Evolutionary conservation across 805 yeast species (phyloP).

Genomic region (Kregervanrija pseudodelftensis): DNA sequence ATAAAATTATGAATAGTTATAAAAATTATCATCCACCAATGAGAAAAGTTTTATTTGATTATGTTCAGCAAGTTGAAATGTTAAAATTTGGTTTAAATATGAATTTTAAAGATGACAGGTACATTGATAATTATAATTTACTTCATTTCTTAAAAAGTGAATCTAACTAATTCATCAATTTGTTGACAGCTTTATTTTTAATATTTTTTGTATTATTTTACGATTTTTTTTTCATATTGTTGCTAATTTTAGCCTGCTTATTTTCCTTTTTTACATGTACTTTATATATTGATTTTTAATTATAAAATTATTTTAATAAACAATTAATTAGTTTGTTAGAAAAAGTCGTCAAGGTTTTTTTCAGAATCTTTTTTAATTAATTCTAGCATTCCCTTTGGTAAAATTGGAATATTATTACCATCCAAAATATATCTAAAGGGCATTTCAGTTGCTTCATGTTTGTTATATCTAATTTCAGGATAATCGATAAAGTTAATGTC

Average conservation of each 20-base stretch:
- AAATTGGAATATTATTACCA: conserved; percentile 58
- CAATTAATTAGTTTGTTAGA: conserved; percentile 16
- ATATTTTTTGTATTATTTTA: not conserved
- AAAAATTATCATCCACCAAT: conserved; percentile 16
- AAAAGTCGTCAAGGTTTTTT: conserved; percentile 68
- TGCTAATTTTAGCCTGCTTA: too few relatives aligned
- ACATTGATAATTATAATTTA: not conserved
- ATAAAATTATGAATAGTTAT: conserved; percentile 9
- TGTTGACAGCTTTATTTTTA: too few relatives aligned
- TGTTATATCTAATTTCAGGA: conserved; percentile 85
- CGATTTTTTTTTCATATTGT: too few relatives aligned
- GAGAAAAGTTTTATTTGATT: conserved; percentile 23
- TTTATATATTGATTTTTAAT: too few relatives aligned
- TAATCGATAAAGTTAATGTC: conserved; percentile 82
- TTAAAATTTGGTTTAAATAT: conserved; percentile 8
- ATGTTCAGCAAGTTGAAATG: conserved; percentile 14
- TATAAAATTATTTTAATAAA: too few relatives aligned
- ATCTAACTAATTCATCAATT: too few relatives aligned
- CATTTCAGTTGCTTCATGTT: conserved; percentile 93
- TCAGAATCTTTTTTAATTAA: conserved; percentile 82
- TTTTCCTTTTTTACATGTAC: too few relatives aligned
- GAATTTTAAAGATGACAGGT: not conserved
- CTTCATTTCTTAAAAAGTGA: not conserved
- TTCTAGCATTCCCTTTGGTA: conserved; percentile 88
- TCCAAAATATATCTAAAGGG: conserved; percentile 87